Base-by-base conservation (phyloP, 768 basidiomycete species). In the Pleurotus giganteus region DNA sequence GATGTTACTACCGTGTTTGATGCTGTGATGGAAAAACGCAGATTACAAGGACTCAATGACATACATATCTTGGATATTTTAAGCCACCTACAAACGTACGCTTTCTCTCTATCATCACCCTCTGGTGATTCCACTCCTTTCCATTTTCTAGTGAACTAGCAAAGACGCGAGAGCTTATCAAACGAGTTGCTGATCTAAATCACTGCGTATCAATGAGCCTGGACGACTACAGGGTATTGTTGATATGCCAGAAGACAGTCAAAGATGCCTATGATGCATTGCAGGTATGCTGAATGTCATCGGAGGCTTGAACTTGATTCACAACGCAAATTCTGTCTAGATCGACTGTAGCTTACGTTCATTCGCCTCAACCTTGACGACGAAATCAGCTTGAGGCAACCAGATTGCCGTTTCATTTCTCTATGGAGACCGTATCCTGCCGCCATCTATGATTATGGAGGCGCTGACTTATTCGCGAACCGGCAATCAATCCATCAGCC, bases 231-330 rank as follows among this genome's bases (percentile, higher is more conserved):
- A 50, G 26, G 24, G 15, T 50, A 15, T 8, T 50, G 11, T 13
- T 50, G 31, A 23, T 17, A 9, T 50, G 49, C 32, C 31, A 37
- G n/a, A 34, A 37, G 49, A 36, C 32, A 17, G 49, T 50, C 31
- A 50, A 50, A 9, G 34, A 50, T 12, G 24, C 24, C 19, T 50
- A 27, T n/a, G 49, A 50, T 32, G 49, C 31, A 8, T 32, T 50
- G 21, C 31, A 50, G 49, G 49, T 50, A 21, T 27, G 49, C 32
- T 11, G 15, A n/a, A 15, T 29, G n/a, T 47, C 29, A n/a, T 41
- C 39, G n/a, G 7, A 17, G 12, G 19, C 39, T 17, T 7, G 12
- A 7, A 41, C 19, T 17, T 41, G 13, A 15, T 41, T 13, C 39
- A 11, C 19, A 7, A 41, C 19, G 39, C 39, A 6, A 32, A 13